A percentile compares a stretch with the other conserved stretches of the same genome.
Evolutionary conservation across 2,329 filamentous ascomycete genomes (phyloP).

Genomic region (Neopestalotiopsis rosae): DNA sequence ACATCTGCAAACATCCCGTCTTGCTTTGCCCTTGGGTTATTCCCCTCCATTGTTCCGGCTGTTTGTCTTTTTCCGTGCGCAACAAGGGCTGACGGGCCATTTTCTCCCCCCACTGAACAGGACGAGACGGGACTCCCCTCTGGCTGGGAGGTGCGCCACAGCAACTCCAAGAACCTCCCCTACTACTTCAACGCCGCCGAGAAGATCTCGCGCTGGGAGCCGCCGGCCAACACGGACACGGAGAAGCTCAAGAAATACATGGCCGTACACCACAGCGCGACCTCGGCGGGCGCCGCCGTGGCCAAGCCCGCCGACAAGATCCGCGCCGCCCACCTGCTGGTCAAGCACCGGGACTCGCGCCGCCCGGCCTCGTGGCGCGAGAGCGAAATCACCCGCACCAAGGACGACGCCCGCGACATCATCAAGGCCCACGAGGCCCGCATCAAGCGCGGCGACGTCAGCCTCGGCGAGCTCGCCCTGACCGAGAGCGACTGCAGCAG

Average conservation of each 20-base stretch:
- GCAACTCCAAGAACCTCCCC: constrained; percentile 96
- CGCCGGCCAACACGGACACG: constrained; percentile 84
- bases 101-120: constrained; percentile 42
- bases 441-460: constrained; percentile 73
- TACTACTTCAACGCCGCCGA: constrained; percentile 95
- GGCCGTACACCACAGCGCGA: constrained; percentile 80
- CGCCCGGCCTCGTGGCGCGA: constrained; percentile 94
- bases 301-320: constrained; percentile 76
- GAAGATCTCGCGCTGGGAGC: constrained; percentile 94
- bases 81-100: neutral
- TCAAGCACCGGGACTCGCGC: constrained; percentile 90
- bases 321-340: constrained; percentile 86
- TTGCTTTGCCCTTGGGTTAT: neutral
- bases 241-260: constrained; percentile 95
- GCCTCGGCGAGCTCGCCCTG: constrained; percentile 82
- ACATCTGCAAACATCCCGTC: neutral
- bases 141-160: constrained; percentile 95
- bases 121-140: constrained; percentile 80
- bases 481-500: constrained; percentile 96
- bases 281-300: constrained; percentile 48
- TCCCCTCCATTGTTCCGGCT: neutral
- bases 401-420: constrained; percentile 83
- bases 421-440: constrained; percentile 76
- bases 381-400: constrained; percentile 83
- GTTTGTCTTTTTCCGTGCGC: neutral